Conservation (phyloP, 768 basidiomycete species). For the Boletus bicolor region DNA sequence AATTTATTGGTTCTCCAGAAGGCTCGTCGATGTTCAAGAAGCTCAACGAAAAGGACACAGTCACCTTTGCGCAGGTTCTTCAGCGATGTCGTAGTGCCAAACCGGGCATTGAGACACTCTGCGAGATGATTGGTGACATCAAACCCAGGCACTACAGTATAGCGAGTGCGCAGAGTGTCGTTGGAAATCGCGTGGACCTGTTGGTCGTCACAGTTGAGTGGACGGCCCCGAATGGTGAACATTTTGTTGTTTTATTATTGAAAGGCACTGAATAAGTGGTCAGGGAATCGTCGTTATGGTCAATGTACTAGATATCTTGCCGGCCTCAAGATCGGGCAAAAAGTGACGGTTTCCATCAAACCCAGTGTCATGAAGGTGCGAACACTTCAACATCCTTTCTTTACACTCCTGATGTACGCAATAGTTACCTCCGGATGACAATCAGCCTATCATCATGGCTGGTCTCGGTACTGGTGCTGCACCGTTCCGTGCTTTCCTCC, state of each 20-base stretch:
- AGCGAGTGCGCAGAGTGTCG: conserved; percentile 91
- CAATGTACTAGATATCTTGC: conserved; percentile 97
- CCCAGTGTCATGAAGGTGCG: conserved; percentile 98
- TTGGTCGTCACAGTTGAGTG: conserved; percentile 97
- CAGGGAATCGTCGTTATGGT: conserved; percentile 78
- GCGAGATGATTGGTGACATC: conserved; percentile 89
- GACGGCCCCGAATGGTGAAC: conserved; percentile 76
- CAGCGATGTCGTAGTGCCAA: conserved; percentile 71
- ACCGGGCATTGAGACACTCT: conserved; percentile 80
- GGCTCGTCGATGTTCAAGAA: conserved; percentile 93
- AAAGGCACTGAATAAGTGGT: conserved; percentile 2
- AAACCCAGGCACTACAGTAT: conserved; percentile 99
- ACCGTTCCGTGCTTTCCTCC: conserved; percentile 98
- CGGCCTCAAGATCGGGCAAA: conserved; percentile 76
- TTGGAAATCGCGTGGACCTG: conserved; percentile 92
- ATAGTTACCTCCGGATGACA: conserved; percentile 78
- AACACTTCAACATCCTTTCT: not conserved
- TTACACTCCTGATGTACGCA: conserved; percentile 9
- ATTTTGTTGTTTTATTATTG: not conserved
- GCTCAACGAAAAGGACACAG: conserved; percentile 89
- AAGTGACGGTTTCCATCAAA: conserved; percentile 96
- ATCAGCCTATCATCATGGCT: conserved; percentile 96
- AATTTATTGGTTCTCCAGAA: conserved; percentile 92
- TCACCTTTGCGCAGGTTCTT: conserved; percentile 88
- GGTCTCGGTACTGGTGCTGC: conserved; percentile 98